Base-by-base conservation (phyloP, 208 protist species). In the Trypanosomatidae sp. region DNA sequence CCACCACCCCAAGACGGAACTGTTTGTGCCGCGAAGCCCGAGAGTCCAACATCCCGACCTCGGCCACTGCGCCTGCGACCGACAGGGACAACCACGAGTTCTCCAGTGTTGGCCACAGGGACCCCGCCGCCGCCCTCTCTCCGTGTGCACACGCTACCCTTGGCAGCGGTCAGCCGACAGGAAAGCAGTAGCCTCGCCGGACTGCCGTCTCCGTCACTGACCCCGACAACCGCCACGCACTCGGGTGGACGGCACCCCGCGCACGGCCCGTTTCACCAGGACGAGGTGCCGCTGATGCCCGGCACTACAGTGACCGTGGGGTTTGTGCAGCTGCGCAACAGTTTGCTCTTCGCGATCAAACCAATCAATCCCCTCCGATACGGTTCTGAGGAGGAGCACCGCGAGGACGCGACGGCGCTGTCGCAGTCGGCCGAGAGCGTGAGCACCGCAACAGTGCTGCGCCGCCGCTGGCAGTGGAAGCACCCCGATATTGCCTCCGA, bases 281-380 rank as follows among this genome's bases (percentile, higher is more conserved):
- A 69, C 39, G 62, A 76, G 39, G 76, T 47, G 62, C 53, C 28
- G 47, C 13, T 73, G 15, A 46, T 62, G 30, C 39, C 60, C 0
- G 52, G 74, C 22, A 41, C 62, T 2, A 71, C 77, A 33, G 59
- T 81, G 9, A 79, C 75, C 17, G 81, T 92, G 6, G 90, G 82
- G 25, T 85, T 91, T 69, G 78, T 96, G 49, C 89, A 92, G 79
- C 83, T 96, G 69, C 83, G 86, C 43, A 90, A 88, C 73, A 83
- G 83, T 33, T 73, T 91, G 5, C 78, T 96, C 52, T 96, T 96
- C 66, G 85, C 88, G 3, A 90, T 96, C 58, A 81, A 87, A 66
- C 89, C 87, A 9, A 87, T 86, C 52, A 81, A 87, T 66, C 87
- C 89, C 5, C 83, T 94, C 12, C 68, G 70, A 0, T 46, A 80